phyloP scores from a whole-genome alignment of 306 rosid species.

The Pyrus betulifolia region DNA sequence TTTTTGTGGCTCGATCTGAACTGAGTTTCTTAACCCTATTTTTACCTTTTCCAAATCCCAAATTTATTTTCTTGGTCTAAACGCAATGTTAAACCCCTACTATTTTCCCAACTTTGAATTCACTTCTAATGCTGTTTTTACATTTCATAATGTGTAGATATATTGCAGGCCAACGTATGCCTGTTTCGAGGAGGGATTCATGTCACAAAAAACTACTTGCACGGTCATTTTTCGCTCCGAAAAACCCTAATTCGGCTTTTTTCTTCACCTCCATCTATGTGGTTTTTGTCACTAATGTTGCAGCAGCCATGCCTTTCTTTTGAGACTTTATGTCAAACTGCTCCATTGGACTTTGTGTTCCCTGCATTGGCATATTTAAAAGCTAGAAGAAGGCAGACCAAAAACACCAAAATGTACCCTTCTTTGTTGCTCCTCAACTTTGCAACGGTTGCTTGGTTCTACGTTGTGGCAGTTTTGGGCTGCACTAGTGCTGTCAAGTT shows the following conservation, averaged over 20 bases:
- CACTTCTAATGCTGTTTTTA: not conserved
- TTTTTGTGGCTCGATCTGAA: not conserved
- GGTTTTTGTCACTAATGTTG: slow-evolving; percentile 48
- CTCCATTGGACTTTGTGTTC: slow-evolving; percentile 67
- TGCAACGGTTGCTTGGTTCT: slow-evolving; percentile 52
- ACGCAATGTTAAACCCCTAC: not conserved
- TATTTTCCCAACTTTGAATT: not conserved
- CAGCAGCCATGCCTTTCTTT: slow-evolving; percentile 73
- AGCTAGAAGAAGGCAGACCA: slow-evolving; percentile 35
- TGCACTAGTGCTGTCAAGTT: slow-evolving; percentile 64
- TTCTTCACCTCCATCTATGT: slow-evolving; percentile 38
- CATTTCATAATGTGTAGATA: slow-evolving; percentile 28
- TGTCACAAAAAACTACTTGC: slow-evolving; percentile 17
- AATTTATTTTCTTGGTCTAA: no score
- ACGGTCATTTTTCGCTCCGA: slow-evolving; percentile 9
- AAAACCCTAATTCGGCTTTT: slow-evolving; percentile 26
- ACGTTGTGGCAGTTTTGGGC: slow-evolving; percentile 59
- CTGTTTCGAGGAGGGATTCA: slow-evolving; percentile 43
- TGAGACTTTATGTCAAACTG: slow-evolving; percentile 71
- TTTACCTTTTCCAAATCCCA: no score
- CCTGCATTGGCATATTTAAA: slow-evolving; percentile 67
- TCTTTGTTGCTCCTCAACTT: slow-evolving; percentile 45
- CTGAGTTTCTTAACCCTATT: no score
- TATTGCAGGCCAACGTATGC: slow-evolving; percentile 82
- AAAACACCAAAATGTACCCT: slow-evolving; percentile 23